These are phyloP conservation scores for Suillus americanus DNA, from an alignment of 768 basidiomycete species.

Conservation along the genomic window DNA sequence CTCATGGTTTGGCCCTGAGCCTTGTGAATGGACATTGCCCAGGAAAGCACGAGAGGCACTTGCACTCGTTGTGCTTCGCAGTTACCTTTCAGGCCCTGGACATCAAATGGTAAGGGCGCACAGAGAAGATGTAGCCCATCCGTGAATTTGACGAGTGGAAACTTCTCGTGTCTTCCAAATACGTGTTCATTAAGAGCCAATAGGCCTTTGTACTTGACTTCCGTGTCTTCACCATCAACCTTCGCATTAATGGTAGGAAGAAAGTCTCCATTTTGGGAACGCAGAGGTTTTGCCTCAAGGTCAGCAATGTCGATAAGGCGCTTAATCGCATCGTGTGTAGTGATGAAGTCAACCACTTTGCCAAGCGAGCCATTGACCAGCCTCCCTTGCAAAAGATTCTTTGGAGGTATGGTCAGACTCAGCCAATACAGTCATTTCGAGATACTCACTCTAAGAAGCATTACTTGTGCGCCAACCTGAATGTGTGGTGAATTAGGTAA, in stretches of 20 bases:
- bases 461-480: constrained; percentile 74
- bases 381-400: constrained; percentile 33
- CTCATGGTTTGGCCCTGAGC: constrained; percentile 96
- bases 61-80: constrained; percentile 41
- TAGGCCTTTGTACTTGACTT: constrained; percentile 9
- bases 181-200: constrained; percentile 14
- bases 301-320: constrained; percentile 30
- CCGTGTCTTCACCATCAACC: background rate
- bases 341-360: constrained; percentile 47
- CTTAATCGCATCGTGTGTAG: constrained; percentile 27
- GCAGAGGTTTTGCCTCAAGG: constrained; percentile 16
- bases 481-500: background rate
- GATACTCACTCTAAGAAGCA: constrained; percentile 46
- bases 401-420: background rate
- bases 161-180: constrained; percentile 21
- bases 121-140: constrained; percentile 28
- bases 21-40: constrained; percentile 99
- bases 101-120: constrained; percentile 33
- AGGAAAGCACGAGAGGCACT: constrained; percentile 84
- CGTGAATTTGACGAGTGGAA: constrained; percentile 39
- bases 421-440: background rate
- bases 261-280: constrained; percentile 6
- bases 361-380: constrained; percentile 92
- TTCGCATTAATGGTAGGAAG: constrained; percentile 5
- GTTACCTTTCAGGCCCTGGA: constrained; percentile 33